These are phyloP conservation scores for Endothia cerciana DNA, from an alignment of 2,329 filamentous ascomycete genomes.

Conservation along the genomic window DNA sequence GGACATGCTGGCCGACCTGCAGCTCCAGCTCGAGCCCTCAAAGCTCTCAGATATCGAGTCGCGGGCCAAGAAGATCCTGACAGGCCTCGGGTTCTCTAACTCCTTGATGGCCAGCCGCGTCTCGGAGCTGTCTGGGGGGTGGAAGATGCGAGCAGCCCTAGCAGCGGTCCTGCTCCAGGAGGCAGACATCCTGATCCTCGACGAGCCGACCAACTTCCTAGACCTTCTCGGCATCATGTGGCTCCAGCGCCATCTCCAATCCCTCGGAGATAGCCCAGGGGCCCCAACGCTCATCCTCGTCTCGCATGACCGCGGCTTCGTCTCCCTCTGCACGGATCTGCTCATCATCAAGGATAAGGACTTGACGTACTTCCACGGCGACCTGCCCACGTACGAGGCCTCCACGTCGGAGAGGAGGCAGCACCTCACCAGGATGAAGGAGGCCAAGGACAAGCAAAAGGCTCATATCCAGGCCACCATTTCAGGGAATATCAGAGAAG, in stretches of 20 bases:
- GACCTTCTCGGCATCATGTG: constrained; percentile 84
- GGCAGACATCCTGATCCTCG: constrained; percentile 77
- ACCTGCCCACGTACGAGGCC: constrained; percentile 71
- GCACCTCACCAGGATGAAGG: constrained; percentile 75
- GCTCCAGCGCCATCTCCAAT: constrained; percentile 74
- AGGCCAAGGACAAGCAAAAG: constrained; percentile 79
- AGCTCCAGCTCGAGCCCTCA: constrained; percentile 69
- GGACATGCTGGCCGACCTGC: constrained; percentile 71
- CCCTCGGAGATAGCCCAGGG: constrained; percentile 53
- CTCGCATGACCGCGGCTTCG: constrained; percentile 83
- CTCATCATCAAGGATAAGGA: constrained; percentile 74
- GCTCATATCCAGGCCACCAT: constrained; percentile 82
- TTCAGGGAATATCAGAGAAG: constrained; percentile 72
- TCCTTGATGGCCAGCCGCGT: constrained; percentile 62
- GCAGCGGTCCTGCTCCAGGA: constrained; percentile 71
- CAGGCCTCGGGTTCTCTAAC: constrained; percentile 73
- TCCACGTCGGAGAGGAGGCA: constrained; percentile 69
- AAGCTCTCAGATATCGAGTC: constrained; percentile 66
- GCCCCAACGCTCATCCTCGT: constrained; percentile 75
- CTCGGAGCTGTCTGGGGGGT: constrained; percentile 74
- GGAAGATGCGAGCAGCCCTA: constrained; percentile 71
- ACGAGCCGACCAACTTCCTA: constrained; percentile 87
- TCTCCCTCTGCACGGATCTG: constrained; percentile 76
- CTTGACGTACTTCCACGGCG: constrained; percentile 75
- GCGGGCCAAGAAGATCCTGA: constrained; percentile 67